Evolutionary conservation across 1,284 basidiomycete genomes (phyloP).

Genomic region (Puccinia brachypodii): DNA sequence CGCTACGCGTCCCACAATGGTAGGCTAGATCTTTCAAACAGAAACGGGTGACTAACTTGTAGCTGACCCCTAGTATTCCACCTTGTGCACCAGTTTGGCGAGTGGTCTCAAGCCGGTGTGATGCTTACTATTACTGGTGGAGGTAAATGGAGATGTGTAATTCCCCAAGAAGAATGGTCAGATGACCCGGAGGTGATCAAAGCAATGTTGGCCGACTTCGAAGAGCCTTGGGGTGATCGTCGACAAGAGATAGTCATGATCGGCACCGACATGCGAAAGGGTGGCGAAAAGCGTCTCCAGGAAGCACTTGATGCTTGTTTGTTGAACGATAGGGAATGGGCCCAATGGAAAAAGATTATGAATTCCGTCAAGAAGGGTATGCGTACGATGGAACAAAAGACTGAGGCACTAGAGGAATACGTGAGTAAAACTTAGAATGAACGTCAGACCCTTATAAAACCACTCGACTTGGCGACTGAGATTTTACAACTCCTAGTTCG

Average conservation of each 20-base stretch:
- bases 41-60: neutral
- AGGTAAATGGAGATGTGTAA: conserved; percentile 58
- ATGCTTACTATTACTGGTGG: conserved; percentile 59
- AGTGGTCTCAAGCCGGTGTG: conserved; percentile 61
- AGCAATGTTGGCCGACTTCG: conserved; percentile 59
- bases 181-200: conserved; percentile 57
- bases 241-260: conserved; percentile 60
- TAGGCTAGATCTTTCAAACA: neutral
- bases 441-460: neutral
- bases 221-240: conserved; percentile 60
- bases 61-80: too few species aligned
- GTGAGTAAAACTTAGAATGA: neutral
- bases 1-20: conserved; percentile 54
- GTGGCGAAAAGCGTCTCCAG: conserved; percentile 56
- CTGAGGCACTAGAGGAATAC: conserved; percentile 57
- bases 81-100: conserved; percentile 55
- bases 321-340: conserved; percentile 59
- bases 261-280: conserved; percentile 55
- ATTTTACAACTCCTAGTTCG: neutral
- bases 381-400: conserved; percentile 56
- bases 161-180: conserved; percentile 58
- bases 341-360: conserved; percentile 59
- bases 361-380: conserved; percentile 53
- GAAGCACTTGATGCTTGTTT: conserved; percentile 58
- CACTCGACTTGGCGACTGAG: neutral